Evolutionary conservation across 2,329 filamentous ascomycete genomes (phyloP), one percentile per base, ranked within the genome.

Genomic region (Dothidotthia symphoricarpi): DNA sequence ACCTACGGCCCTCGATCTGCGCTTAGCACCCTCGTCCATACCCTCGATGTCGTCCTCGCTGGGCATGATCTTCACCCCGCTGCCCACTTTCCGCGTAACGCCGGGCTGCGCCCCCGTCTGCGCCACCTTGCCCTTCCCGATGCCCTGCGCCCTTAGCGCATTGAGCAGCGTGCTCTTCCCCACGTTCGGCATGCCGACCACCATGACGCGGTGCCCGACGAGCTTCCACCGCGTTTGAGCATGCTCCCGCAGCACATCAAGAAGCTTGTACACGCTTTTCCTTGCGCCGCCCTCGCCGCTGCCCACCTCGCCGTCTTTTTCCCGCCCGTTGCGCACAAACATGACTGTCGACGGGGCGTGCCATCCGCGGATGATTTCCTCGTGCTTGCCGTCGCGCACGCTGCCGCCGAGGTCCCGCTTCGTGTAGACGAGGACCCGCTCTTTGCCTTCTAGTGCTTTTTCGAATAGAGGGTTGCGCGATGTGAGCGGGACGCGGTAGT

Each of bases 171-270:
- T 89, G 31, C 88, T 95, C 69, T 98, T 98, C 24, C 93, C 93
- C 0, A 95, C 88, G 62, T 98, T 98, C 24, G 93, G 93, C 90
- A 98, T 96, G 38, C 93, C 93, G 11, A 97, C 90, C 1, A 97
- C 80, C 65, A 98, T 78, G 39, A 89, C 80, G 32, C 89, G 81
- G 52, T 88, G 78, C n/a, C 89, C 90, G 6, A 86, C 83, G n/a
- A 97, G 70, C 15, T 78, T 79, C 53, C 81, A 73, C 19, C 67
- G 63, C 16, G 50, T 51, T 38, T 68, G 61, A n/a, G 77, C 76
- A 45, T 77, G 71, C 3, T 68, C 58, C 41, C 75, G 75, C 38
- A 82, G 70, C 39, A 72, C 71, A 1, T 73, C 65, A 17, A 79
- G 64, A n/a, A 81, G 59, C 29, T 61, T 62, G 10, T 24, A 27